Conservation (phyloP, 495 filamentous ascomycete species). For the Penicillium odoratum region DNA sequence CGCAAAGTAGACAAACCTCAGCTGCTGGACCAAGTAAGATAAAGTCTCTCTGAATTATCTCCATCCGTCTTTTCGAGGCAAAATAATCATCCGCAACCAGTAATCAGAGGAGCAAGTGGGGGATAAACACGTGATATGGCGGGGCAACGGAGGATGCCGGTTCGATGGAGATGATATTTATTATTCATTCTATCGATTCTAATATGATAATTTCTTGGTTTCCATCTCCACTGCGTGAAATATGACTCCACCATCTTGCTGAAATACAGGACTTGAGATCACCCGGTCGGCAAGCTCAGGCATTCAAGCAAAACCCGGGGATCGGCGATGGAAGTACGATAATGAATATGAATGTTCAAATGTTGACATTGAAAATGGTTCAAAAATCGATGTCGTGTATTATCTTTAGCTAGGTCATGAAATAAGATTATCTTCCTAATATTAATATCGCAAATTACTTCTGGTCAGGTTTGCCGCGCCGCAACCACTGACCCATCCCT, state of each 20-base stretch:
- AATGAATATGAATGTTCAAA: no score
- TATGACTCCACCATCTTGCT: not conserved
- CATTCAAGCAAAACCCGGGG: no score
- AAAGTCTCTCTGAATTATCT: no score
- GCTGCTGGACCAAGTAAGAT: no score
- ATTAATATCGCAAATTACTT: not conserved
- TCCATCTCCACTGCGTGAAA: not conserved
- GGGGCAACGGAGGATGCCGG: slow-evolving; percentile 21
- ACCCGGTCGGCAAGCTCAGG: not conserved
- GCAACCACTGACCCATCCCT: slow-evolving; percentile 18
- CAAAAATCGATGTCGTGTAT: no score
- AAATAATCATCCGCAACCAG: no score
- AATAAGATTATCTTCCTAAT: no score
- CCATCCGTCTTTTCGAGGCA: no score
- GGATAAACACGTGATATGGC: slow-evolving; percentile 22
- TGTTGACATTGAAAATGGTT: no score
- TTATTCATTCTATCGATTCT: not conserved
- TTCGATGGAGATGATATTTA: not conserved
- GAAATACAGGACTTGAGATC: not conserved
- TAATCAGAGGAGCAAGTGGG: not conserved
- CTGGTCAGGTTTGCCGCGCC: slow-evolving; percentile 8
- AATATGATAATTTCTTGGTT: slow-evolving; percentile 20
- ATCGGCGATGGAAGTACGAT: no score
- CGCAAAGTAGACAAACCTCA: not conserved
- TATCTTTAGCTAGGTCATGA: no score